Evolutionary conservation across 768 basidiomycete genomes (phyloP), one percentile per base, ranked within the genome.

Genomic region (Boletus tomentosulus): DNA sequence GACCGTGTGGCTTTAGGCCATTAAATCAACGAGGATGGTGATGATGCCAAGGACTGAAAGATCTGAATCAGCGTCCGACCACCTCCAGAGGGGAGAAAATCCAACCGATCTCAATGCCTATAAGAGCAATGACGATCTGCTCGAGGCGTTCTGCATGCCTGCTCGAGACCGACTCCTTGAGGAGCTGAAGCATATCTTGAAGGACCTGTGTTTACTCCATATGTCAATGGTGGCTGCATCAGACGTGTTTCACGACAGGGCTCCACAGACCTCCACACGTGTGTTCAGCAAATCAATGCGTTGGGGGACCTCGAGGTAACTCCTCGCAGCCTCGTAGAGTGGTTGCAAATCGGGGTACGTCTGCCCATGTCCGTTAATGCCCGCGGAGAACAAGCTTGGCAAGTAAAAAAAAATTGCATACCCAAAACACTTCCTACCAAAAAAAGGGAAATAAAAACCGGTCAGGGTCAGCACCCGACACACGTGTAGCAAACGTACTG

Each of bases 341-440:
- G 95, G 95, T 72, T 97, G 93, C 22, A 98, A 76, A 74, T 98
- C 95, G 24, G 95, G 95, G 67, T 86, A 97, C 54, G 87, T 89
- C 93, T 93, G 71, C 50, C 56, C 42, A 31, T 46, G 45, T n/a
- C 56, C 13, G 35, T 62, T 55, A 62, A 59, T 48, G 15, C 60
- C 57, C 52, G 56, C 54, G 63, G 65, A 53, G 35, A 56, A 49
- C 44, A 25, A 47, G 19, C 25, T 15, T 13, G 27, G 22, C 43
- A 41, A 50, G 46, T 44, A 38, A 37, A 44, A 41, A 66, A 82
- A 46, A 12, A n/a, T 45, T 42, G 63, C 84, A 49, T 69, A 89
- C 92, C 93, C 94, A 96, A 70, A 97, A 97, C 41, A 96, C 86
- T 71, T 97, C 93, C 90, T 93, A 63, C 25, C 51, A 42, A 46